Evolutionary conservation across 352 stramenopile genomes (phyloP).

Genomic region (Nothophytophthora sp.): DNA sequence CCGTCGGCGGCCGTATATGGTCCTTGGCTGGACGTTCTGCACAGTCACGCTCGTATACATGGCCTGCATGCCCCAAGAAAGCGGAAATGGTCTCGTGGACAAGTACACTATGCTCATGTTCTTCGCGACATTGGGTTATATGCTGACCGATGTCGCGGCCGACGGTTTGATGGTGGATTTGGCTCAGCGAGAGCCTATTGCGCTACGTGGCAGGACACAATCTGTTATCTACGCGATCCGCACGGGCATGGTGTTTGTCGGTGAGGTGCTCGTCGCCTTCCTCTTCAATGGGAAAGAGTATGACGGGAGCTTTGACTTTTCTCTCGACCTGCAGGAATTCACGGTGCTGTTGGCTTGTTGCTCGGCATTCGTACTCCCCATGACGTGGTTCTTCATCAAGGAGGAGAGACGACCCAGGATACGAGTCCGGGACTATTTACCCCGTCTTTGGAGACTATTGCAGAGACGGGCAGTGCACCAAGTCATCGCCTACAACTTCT

Average conservation of each 20-base stretch:
- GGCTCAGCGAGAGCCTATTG: constrained; percentile 29
- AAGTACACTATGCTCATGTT: constrained; percentile 50
- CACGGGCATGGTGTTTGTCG: constrained; percentile 16
- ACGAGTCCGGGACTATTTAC: constrained; percentile 1
- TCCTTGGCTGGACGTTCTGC: constrained; percentile 37
- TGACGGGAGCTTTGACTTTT: constrained; percentile 37
- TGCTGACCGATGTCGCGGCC: constrained; percentile 36
- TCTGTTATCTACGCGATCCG: constrained; percentile 29
- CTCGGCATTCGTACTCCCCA: background rate
- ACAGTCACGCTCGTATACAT: constrained; percentile 35
- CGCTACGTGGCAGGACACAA: constrained; percentile 18
- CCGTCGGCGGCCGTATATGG: constrained; percentile 38
- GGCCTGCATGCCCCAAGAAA: constrained; percentile 18
- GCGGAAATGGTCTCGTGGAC: constrained; percentile 16
- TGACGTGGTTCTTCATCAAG: constrained; percentile 13
- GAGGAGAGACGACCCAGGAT: background rate
- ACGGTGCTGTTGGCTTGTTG: constrained; percentile 23
- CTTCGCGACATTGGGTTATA: constrained; percentile 46
- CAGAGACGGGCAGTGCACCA: constrained; percentile 19
- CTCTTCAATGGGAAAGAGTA: constrained; percentile 49
- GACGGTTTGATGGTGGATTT: constrained; percentile 45
- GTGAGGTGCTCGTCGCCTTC: constrained; percentile 19
- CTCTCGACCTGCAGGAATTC: constrained; percentile 30
- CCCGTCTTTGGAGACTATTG: constrained; percentile 7
- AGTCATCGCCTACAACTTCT: constrained; percentile 14